These are phyloP conservation scores for Funneliformis mosseae DNA, from an alignment of 192 early-diverging fungal genomes.

Conservation along the genomic window DNA sequence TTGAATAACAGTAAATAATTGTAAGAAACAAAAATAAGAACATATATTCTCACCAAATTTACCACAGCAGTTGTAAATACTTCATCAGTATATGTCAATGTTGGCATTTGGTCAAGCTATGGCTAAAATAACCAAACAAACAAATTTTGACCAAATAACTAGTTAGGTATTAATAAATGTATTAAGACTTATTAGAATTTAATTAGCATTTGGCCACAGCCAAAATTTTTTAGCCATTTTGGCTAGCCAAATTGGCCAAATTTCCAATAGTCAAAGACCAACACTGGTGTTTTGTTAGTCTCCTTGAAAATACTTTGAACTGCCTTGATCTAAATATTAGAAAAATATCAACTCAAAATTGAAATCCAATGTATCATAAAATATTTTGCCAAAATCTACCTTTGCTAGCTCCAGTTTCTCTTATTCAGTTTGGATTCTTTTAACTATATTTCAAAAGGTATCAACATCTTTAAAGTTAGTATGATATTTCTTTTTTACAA, in stretches of 20 bases:
- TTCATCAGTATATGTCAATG: conserved; percentile 20
- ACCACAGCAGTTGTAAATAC: conserved; percentile 1
- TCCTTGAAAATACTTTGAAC: neutral
- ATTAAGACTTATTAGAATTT: too few species aligned
- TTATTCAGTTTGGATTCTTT: neutral
- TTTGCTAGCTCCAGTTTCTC: neutral
- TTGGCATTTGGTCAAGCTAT: too few species aligned
- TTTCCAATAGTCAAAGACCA: too few species aligned
- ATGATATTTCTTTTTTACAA: too few species aligned
- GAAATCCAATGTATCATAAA: neutral
- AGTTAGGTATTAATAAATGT: too few species aligned
- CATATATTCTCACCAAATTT: conserved; percentile 27
- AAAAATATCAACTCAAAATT: conserved; percentile 18
- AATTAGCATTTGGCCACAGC: too few species aligned
- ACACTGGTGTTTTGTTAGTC: too few species aligned
- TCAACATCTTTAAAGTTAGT: neutral
- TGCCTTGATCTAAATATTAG: conserved; percentile 7
- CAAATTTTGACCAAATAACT: too few species aligned
- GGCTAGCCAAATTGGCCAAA: too few species aligned
- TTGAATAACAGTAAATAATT: neutral
- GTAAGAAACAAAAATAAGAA: conserved; percentile 37
- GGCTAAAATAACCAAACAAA: too few species aligned
- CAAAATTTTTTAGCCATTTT: too few species aligned
- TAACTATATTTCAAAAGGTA: neutral
- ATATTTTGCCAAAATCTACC: conserved; percentile 2